Base-by-base conservation (phyloP, 768 basidiomycete genomes). In the Hemileccinum rubropunctum region DNA sequence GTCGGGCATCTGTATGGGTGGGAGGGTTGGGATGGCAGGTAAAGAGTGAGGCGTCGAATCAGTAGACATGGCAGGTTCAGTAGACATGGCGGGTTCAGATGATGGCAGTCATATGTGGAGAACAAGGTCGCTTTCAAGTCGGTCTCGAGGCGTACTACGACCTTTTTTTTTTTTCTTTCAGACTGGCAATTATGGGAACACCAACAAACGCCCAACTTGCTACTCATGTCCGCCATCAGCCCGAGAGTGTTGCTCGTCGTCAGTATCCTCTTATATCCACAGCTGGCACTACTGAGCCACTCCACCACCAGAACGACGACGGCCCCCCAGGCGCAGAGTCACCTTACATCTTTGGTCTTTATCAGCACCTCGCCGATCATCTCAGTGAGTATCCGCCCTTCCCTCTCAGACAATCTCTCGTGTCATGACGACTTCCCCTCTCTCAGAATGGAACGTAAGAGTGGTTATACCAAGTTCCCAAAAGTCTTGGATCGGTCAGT, bases 401-500 rank as follows among this genome's bases (percentile, higher is more conserved):
- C 32, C 28, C 34, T 26, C 39, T 59, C 45, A 42, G 47, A 42
- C 35, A 21, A 41, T 52, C 38, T 30, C 46, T 58, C 38, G 54
- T 50, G 23, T 51, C 47, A 42, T 30, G 32, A 37, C 20, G 41
- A 13, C 42, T 27, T 41, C 15, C 34, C n/a, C n/a, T n/a, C 28
- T 35, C 43, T 23, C 53, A 86, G 88, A 84, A 13, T 90, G 86
- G 84, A 73, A 87, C 58, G 86, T 91, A 34, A 86, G 81, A 61
- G 90, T 91, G 14, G 86, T 91, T 47, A 71, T 91, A 21, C 88
- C 88, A 13, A 87, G 82, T 57, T 75, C 84, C 10, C 90, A 93
- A 63, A 91, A 89, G 65, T 89, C 87, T 33, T 93, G 91, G 90
- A 91, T 93, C 30, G 91, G 90, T 87, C 52, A 45, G 74, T 62